phyloP scores from a whole-genome alignment of 345 rosid species.

The Limnanthes douglasii region DNA sequence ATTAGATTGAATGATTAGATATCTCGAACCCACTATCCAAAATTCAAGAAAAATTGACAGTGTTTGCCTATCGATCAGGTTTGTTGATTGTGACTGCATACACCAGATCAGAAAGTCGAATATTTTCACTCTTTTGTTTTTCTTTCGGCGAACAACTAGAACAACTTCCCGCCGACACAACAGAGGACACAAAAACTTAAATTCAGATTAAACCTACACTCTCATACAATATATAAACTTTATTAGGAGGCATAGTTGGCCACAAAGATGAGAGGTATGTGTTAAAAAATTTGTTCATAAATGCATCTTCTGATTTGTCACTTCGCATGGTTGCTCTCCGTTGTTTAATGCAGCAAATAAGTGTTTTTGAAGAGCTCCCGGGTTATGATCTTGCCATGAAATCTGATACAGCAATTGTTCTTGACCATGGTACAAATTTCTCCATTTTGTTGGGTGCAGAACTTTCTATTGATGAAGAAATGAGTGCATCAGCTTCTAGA shows the following conservation, averaged over 20 bases:
- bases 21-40: too few species aligned
- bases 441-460: constrained; percentile 99
- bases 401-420: constrained; percentile 89
- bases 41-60: too few species aligned
- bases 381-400: constrained; percentile 93
- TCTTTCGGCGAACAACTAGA: too few species aligned
- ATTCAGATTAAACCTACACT: too few species aligned
- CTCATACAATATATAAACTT: too few species aligned
- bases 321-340: constrained; percentile 93
- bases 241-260: constrained; percentile 90
- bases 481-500: constrained; percentile 81
- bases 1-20: too few species aligned
- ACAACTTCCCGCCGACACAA: constrained; percentile 76
- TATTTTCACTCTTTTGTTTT: too few species aligned
- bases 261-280: constrained; percentile 97
- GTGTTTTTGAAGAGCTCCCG: constrained; percentile 88
- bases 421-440: constrained; percentile 95
- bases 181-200: too few species aligned
- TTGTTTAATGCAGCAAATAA: constrained; percentile 89
- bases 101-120: too few species aligned
- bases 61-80: too few species aligned
- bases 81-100: too few species aligned
- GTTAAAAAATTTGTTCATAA: constrained; percentile 68
- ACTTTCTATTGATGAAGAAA: constrained; percentile 77
- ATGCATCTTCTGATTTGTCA: constrained; percentile 86